A percentile compares a stretch with the other conserved stretches of the same genome.
Conservation (phyloP, 495 filamentous ascomycete genomes). For the Neurospora sp. region DNA sequence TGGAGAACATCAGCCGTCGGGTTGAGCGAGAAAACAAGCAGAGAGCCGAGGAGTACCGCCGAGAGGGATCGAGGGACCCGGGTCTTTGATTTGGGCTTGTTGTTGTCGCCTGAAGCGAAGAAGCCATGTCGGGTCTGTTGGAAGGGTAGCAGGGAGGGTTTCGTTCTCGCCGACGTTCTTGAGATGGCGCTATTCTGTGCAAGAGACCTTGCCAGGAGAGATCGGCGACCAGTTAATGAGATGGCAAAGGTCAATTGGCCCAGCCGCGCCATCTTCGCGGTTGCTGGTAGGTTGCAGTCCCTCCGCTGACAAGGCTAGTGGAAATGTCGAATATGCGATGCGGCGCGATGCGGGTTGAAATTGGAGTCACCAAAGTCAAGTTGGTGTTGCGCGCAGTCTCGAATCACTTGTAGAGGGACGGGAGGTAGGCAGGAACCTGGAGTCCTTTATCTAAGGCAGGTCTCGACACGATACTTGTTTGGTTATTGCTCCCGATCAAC, state of each 20-base stretch:
- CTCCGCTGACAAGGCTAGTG: not conserved
- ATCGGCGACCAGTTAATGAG: not conserved
- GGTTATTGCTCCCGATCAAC: not conserved
- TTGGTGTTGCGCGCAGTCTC: not conserved
- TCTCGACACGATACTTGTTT: not conserved
- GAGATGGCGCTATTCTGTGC: not conserved
- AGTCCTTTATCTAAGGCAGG: not conserved
- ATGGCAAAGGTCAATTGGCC: not conserved
- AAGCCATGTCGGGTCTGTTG: slow-evolving; percentile 6
- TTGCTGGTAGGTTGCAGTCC: not conserved
- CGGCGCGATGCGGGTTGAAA: not conserved
- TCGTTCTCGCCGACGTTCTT: not conserved
- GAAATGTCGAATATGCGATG: not conserved
- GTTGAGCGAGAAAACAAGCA: slow-evolving; percentile 34
- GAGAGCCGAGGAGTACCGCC: slow-evolving; percentile 23
- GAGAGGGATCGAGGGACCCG: slow-evolving; percentile 8
- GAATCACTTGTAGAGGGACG: not conserved
- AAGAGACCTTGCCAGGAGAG: not conserved
- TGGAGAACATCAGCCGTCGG: slow-evolving; percentile 29
- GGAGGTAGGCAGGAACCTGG: not conserved
- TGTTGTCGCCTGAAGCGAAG: slow-evolving; percentile 4
- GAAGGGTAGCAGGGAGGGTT: not conserved
- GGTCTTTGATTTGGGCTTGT: slow-evolving; percentile 5
- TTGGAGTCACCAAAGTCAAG: not conserved
- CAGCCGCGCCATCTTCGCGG: not conserved